A percentile compares a stretch with the other conserved stretches of the same genome.
phyloP scores from a whole-genome alignment of 164 flowering plant genomes.

The Vitis cinerea region DNA sequence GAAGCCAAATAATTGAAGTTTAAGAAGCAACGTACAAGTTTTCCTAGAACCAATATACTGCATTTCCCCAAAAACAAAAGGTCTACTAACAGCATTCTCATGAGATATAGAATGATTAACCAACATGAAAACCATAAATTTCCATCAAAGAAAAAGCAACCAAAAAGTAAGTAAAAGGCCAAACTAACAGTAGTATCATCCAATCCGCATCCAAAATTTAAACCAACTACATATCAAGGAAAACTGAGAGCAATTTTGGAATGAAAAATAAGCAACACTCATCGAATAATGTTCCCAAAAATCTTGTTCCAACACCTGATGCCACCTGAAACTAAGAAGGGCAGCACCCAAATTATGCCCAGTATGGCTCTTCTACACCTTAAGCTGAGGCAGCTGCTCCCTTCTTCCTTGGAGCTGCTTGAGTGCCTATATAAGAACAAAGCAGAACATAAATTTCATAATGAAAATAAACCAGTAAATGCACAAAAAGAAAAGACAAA shows the following conservation, averaged over 20 bases:
- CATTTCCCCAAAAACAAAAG: too few species aligned
- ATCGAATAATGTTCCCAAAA: constrained; percentile 5
- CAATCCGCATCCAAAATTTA: constrained; percentile 14
- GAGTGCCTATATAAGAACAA: constrained; percentile 24
- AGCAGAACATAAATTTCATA: neutral
- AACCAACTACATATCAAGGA: constrained; percentile 2
- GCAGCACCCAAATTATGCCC: constrained; percentile 1
- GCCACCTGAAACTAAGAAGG: constrained; percentile 2
- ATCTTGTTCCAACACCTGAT: constrained; percentile 3
- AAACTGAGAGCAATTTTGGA: constrained; percentile 1
- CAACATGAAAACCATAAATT: neutral
- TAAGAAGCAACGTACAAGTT: too few species aligned
- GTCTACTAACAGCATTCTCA: too few species aligned
- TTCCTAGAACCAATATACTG: too few species aligned
- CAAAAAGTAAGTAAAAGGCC: neutral
- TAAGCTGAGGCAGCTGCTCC: constrained; percentile 37
- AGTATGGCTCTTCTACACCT: constrained; percentile 4
- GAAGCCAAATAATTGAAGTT: too few species aligned
- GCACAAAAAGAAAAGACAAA: neutral
- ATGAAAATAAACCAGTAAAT: neutral
- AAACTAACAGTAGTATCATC: constrained; percentile 4
- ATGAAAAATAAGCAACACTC: neutral
- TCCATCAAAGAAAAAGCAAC: neutral
- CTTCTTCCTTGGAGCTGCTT: constrained; percentile 48
- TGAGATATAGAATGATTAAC: neutral